Base-by-base conservation (phyloP, 805 yeast genomes). In the Sungouiozyma intestinalis region DNA sequence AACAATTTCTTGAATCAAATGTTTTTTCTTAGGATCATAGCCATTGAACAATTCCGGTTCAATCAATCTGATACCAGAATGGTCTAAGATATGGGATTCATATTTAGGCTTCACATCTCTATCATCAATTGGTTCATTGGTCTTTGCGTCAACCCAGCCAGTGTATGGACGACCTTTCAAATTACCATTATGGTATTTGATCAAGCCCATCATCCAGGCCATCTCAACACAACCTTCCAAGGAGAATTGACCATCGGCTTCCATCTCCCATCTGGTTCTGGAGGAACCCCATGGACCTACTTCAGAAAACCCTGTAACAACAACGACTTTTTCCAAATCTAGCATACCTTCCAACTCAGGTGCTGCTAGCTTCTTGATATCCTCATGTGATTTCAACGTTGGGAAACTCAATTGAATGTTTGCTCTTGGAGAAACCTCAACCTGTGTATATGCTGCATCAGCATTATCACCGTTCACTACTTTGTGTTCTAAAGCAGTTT, bases 251-350 rank as follows among this genome's bases (percentile, higher is more conserved):
- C 98, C 98, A 47, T 65, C 53, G 37, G 97, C 85, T 71, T 92
- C 98, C 95, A 92, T 92, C 68, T 92, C 97, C 98, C 98, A 92
- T 74, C 98, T 79, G 44, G 98, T 92, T 76, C 97, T 84, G 33
- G 98, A 69, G 64, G 88, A 87, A 77, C 98, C 98, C 95, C 97
- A 94, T 58, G 98, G 98, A 62, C 97, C 94, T 54, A 92, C 97
- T 70, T 92, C 99, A 49, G 96, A 73, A 71, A 90, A 92, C 68
- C 99, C 99, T 38, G 98, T 90, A 46, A 92, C 90, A 50, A 92
- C 99, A 52, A 90, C 76, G 45, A 87, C 92, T 52, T 78, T 77
- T 62, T 88, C 97, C 60, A 90, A 79, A 62, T 92, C 96, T 53
- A 92, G 71, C 74, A 92, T 72, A 46, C 95, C 96, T 64, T 84